Percentiles rank a stretch among this genome's conserved stretches.
phyloP scores from a whole-genome alignment of 345 rosid species.

The Euphorbia tirucalli region DNA sequence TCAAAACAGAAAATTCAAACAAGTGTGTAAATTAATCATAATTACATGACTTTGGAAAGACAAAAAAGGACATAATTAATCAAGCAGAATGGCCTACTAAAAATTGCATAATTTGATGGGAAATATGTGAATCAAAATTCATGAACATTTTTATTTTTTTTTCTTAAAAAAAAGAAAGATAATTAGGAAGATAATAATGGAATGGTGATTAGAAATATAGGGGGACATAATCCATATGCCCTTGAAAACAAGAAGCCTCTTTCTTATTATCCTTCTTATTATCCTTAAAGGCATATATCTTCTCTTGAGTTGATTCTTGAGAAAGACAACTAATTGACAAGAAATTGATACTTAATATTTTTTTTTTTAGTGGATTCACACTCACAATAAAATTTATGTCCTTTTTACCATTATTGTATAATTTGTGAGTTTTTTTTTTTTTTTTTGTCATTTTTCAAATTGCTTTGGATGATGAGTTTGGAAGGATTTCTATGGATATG shows the following conservation, averaged over 20 bases:
- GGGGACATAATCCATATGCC: conserved; percentile 31
- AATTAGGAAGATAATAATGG: conserved; percentile 22
- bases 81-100: conserved; percentile 18
- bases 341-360: conserved; percentile 10
- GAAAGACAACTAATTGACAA: conserved; percentile 33
- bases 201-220: conserved; percentile 33
- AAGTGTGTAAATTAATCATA: background rate
- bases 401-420: background rate
- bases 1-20: background rate
- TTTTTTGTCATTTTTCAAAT: no score
- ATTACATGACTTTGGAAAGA: background rate
- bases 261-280: conserved; percentile 6
- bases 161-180: conserved; percentile 7
- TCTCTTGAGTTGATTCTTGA: conserved; percentile 14
- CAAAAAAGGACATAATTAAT: conserved; percentile 8
- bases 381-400: background rate
- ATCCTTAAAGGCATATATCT: conserved; percentile 12
- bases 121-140: conserved; percentile 22
- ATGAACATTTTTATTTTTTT: conserved; percentile 5
- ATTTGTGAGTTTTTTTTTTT: no score
- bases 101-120: conserved; percentile 19
- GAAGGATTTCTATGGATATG: no score
- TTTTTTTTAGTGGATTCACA: conserved; percentile 14
- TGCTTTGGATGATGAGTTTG: no score
- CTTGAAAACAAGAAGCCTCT: conserved; percentile 25